These are phyloP conservation scores for Torrubiella hemipterigena DNA, from an alignment of 2,329 filamentous ascomycete species.

Conservation along the genomic window DNA sequence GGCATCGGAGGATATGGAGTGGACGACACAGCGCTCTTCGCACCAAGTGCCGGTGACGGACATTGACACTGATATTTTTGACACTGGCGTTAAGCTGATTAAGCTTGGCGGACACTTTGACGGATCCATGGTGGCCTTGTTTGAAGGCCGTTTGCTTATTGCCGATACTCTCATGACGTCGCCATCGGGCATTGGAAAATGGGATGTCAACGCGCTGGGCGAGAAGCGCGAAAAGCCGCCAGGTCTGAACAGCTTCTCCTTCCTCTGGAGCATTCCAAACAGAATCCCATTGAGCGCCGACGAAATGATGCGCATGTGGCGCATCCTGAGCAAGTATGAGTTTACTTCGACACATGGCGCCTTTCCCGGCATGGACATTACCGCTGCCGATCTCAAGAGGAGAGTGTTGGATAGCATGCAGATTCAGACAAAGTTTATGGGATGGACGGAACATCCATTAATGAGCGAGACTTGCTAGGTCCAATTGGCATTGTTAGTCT, in stretches of 20 bases:
- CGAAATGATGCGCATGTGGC: too few species aligned
- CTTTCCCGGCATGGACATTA: too few species aligned
- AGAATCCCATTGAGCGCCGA: too few species aligned
- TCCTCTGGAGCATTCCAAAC: background rate
- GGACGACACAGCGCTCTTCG: slow-evolving; percentile 38
- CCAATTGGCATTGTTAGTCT: too few species aligned
- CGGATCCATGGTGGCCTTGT: slow-evolving; percentile 57
- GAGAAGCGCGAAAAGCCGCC: too few species aligned
- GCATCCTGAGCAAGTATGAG: too few species aligned
- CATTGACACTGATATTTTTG: slow-evolving; percentile 25
- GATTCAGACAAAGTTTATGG: too few species aligned
- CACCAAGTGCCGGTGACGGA: slow-evolving; percentile 34
- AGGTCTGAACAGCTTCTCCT: background rate
- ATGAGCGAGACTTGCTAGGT: too few species aligned
- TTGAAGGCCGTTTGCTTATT: slow-evolving; percentile 50
- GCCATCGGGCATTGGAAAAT: slow-evolving; percentile 38
- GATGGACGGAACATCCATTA: too few species aligned
- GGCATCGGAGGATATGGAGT: slow-evolving; percentile 49
- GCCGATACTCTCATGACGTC: slow-evolving; percentile 69
- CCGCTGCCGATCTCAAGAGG: too few species aligned
- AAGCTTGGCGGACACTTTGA: slow-evolving; percentile 73
- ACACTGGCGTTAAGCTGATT: slow-evolving; percentile 44
- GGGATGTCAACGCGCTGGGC: slow-evolving; percentile 34
- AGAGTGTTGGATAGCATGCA: too few species aligned
- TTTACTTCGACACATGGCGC: too few species aligned